A percentile compares a stretch with the other conserved stretches of the same genome.
These are phyloP conservation scores for Arachnomyces sp. DNA, from an alignment of 2,329 filamentous ascomycete species.

Conservation along the genomic window DNA sequence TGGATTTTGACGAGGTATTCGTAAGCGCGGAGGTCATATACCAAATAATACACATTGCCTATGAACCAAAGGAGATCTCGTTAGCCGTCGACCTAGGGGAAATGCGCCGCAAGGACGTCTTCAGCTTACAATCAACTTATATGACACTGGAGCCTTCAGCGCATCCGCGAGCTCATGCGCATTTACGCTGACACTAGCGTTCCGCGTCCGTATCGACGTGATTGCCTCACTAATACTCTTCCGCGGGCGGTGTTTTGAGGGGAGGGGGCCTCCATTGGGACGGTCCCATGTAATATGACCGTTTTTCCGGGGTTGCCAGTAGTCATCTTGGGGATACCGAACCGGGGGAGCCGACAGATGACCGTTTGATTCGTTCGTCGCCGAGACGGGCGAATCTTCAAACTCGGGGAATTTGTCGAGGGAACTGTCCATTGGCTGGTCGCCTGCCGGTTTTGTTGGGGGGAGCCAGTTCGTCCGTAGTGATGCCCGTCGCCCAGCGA, in stretches of 20 bases:
- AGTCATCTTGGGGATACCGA: constrained; percentile 36
- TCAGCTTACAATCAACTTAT: constrained; percentile 67
- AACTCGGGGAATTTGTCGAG: constrained; percentile 34
- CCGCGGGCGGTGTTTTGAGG: constrained; percentile 56
- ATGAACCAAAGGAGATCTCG: constrained; percentile 19
- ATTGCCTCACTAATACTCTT: constrained; percentile 89
- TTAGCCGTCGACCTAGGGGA: neutral
- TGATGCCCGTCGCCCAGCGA: constrained; percentile 31
- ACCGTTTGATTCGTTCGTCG: constrained; percentile 26
- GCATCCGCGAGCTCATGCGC: constrained; percentile 89
- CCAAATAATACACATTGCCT: constrained; percentile 84
- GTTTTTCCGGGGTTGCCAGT: constrained; percentile 55
- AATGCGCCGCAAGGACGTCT: constrained; percentile 1
- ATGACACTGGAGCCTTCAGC: constrained; percentile 80
- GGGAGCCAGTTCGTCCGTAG: constrained; percentile 27
- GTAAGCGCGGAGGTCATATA: constrained; percentile 92
- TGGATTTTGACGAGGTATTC: constrained; percentile 96
- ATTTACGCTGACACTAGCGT: constrained; percentile 82
- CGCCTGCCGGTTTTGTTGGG: constrained; percentile 19
- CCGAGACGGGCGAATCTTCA: constrained; percentile 20
- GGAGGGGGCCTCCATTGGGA: constrained; percentile 25
- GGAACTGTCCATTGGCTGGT: constrained; percentile 27
- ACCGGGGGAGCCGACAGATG: constrained; percentile 18
- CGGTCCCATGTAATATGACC: constrained; percentile 39
- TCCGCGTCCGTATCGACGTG: constrained; percentile 67